These are phyloP conservation scores for Pneumocystis murina DNA, from an alignment of 1,139 yeast genomes.

Conservation along the genomic window DNA sequence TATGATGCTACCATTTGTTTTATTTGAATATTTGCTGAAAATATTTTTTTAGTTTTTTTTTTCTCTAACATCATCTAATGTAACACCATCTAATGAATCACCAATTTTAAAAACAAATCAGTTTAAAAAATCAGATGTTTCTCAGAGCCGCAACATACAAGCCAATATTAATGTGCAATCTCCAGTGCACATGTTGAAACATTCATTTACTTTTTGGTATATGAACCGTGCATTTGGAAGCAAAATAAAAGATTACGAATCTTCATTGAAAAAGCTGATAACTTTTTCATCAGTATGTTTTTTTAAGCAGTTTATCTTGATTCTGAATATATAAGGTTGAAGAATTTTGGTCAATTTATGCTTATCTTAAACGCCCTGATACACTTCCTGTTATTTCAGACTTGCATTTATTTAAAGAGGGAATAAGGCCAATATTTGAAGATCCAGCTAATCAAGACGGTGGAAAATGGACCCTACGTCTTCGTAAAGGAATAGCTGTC, in stretches of 20 bases:
- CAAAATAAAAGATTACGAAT: constrained; percentile 23
- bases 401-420: constrained; percentile 45
- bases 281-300: constrained; percentile 24
- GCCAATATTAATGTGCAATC: not conserved
- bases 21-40: not conserved
- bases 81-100: not conserved
- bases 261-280: constrained; percentile 24
- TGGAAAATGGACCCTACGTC: constrained; percentile 52
- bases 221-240: constrained; percentile 26
- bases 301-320: not conserved
- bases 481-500: constrained; percentile 24
- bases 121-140: not conserved
- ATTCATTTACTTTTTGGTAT: constrained; percentile 17
- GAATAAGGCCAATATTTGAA: constrained; percentile 59
- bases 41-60: not conserved
- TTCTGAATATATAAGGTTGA: constrained; percentile 25
- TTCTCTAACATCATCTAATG: not conserved
- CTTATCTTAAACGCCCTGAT: constrained; percentile 34
- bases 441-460: constrained; percentile 50
- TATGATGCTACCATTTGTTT: not conserved
- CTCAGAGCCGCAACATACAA: not conserved
- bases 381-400: constrained; percentile 43
- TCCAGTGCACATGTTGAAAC: not conserved
- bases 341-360: constrained; percentile 45
- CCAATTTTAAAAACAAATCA: not conserved